Evolutionary conservation across 371 early-diverging fungal species (phyloP), one percentile per base, ranked within the genome.

Genomic region (Saksenaea vasiformis): DNA sequence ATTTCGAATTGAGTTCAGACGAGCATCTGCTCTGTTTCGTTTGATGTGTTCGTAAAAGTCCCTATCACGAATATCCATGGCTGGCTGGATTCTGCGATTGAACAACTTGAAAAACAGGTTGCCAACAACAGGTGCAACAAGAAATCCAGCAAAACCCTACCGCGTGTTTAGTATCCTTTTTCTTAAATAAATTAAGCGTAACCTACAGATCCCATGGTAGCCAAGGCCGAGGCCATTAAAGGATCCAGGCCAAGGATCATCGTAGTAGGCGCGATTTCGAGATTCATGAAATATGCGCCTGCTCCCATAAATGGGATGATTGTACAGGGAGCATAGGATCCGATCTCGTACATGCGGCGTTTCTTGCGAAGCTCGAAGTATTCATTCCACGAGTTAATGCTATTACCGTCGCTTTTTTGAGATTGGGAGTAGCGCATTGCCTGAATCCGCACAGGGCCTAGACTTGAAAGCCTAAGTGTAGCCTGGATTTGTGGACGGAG

Each of bases 211-310:
- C 78, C 80, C 28, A 91, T 38, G 9, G 90, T 87, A 3, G 85
- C 85, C n/a, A 83, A 58, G 15, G 70, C 83, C 66, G 91, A 88
- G 35, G 89, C 85, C 55, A 90, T 60, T 24, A 89, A 61, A 37
- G 94, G 94, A 67, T 94, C 94, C 74, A 93, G 71, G 13, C 93
- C 94, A 69, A 91, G 80, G 64, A 93, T 80, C 24, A 86, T 87
- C 53, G 81, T 81, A 24, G 91, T 88, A 0, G 94, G 93, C 64
- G 93, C 91, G 54, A 95, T 86, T 58, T 90, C 87, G 70, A 91
- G 76, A 38, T 86, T 82, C 17, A 86, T 77, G 71, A 95, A 91
- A 60, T 91, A 90, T 37, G 85, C 82, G 11, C 87, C 84, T 0
- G 90, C 86, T 14, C 79, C 85, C 13, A 74, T 66, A 31, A 91